Evolutionary conservation across 116 monocot genomes (phyloP), one percentile per base, ranked within the genome.

Genomic region (Papilionanthe hybrid): DNA sequence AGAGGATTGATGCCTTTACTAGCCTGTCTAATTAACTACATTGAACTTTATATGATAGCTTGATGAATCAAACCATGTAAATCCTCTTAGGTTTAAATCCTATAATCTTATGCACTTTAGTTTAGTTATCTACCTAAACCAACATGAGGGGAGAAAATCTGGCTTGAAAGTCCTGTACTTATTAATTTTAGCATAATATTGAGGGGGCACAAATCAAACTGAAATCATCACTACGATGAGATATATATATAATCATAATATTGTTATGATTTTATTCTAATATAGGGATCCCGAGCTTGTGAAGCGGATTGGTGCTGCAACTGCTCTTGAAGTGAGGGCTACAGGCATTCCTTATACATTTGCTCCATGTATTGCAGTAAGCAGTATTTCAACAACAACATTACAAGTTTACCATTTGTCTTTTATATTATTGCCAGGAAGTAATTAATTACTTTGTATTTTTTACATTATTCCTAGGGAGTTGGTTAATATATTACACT

Each of bases 261-360:
- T n/a, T 75, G 10, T 48, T 48, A 11, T 47, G 48, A 75, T 41
- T 5, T 41, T 75, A 8, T 47, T 25, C 8, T 58, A 20, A 49
- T 9, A 17, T 69, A 89, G 90, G 78, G 90, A 90, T 78, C 83
- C 87, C n/a, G 82, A 41, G 1, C 80, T 87, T 12, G 90, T 87
- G 44, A 90, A 84, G 56, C 80, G 68, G 68, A 90, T 90, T 77
- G 87, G 90, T 42, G 82, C 83, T 17, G 90, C 90, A 47, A 87
- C 87, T 13, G 90, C 90, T 22, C 87, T 87, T n/a, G 89, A 89
- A 84, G 82, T 84, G 15, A 80, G 89, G 74, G 89, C 89, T 17
- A 87, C 87, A 4, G 89, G 89, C 67, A 89, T 89, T 42, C 86
- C 76, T 20, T 89, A 87, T 58, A 79, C 78, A 37, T 90, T 87